Conservation (phyloP, 148 eudicot species). For the Spergularia bocconei region DNA sequence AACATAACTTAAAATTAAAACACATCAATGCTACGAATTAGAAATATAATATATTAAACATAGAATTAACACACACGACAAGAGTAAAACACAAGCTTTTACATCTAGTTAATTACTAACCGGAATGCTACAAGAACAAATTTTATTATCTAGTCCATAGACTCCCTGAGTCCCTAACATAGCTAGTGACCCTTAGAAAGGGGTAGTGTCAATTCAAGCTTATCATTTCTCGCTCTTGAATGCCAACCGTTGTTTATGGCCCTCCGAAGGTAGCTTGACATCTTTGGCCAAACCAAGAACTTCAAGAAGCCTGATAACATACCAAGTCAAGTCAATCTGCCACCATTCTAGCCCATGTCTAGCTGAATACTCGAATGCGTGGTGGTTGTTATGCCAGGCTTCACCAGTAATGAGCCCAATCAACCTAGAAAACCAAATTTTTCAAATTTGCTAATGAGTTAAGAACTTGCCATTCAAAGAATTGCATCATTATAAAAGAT, state of each 20-base stretch:
- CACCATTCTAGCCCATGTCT: conserved; percentile 80
- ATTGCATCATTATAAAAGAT: not conserved
- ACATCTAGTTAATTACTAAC: too few relatives aligned
- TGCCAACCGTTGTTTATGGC: conserved; percentile 47
- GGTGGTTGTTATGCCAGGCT: conserved; percentile 90
- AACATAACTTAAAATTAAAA: too few relatives aligned
- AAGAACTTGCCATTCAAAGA: not conserved
- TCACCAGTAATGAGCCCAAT: conserved; percentile 72
- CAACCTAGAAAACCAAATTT: conserved; percentile 43
- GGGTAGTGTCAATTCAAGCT: too few relatives aligned
- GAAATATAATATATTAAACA: too few relatives aligned
- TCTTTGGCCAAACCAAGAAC: conserved; percentile 57
- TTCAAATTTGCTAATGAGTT: too few relatives aligned
- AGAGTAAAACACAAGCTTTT: too few relatives aligned
- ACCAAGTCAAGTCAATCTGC: conserved; percentile 81
- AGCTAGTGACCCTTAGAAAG: too few relatives aligned
- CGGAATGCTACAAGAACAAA: too few relatives aligned
- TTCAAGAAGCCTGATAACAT: conserved; percentile 47
- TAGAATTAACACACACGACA: too few relatives aligned
- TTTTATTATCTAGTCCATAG: too few relatives aligned
- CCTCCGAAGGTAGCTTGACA: conserved; percentile 52
- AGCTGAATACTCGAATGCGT: conserved; percentile 71
- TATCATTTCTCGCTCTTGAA: conserved; percentile 6
- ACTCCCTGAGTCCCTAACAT: too few relatives aligned
- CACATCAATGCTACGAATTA: too few relatives aligned